Conservation (phyloP, 2,329 filamentous ascomycete genomes). For the Paecilomyces formosus region DNA sequence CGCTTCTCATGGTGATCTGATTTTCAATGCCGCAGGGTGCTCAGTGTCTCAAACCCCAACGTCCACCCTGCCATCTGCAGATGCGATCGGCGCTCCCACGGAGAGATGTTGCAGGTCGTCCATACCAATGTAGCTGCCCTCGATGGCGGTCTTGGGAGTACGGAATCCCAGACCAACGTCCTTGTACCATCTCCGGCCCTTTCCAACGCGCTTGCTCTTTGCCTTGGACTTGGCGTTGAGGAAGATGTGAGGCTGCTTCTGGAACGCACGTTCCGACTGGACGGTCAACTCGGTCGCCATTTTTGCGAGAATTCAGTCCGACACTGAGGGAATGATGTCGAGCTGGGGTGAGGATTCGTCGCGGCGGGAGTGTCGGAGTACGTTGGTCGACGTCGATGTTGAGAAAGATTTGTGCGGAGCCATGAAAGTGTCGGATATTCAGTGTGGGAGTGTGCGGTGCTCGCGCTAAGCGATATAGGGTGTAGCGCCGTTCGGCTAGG, state of each 20-base stretch:
- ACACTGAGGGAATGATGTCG: constrained; percentile 32
- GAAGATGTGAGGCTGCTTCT: constrained; percentile 99
- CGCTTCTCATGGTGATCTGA: background rate
- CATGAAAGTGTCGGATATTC: constrained; percentile 27
- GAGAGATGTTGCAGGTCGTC: constrained; percentile 30
- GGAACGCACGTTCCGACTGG: constrained; percentile 99
- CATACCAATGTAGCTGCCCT: constrained; percentile 98
- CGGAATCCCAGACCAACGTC: constrained; percentile 98
- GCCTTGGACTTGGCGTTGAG: constrained; percentile 90
- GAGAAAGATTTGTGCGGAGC: constrained; percentile 29
- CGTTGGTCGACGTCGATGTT: constrained; percentile 32
- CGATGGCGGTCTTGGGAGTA: constrained; percentile 97
- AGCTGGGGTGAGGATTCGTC: constrained; percentile 24
- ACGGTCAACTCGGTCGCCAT: constrained; percentile 99
- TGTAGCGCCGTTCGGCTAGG: constrained; percentile 31
- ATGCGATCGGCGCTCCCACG: background rate
- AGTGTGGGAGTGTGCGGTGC: constrained; percentile 29
- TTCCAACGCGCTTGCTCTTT: constrained; percentile 72
- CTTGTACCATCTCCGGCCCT: constrained; percentile 98
- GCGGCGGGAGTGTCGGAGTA: constrained; percentile 22
- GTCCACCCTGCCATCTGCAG: background rate
- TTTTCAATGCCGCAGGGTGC: background rate
- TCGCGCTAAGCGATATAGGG: constrained; percentile 22
- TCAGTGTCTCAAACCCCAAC: background rate
- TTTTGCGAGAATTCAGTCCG: constrained; percentile 50